A percentile compares a stretch with the other conserved stretches of the same genome.
phyloP scores from a whole-genome alignment of 208 protist genomes.

The Leishmania tropica region DNA sequence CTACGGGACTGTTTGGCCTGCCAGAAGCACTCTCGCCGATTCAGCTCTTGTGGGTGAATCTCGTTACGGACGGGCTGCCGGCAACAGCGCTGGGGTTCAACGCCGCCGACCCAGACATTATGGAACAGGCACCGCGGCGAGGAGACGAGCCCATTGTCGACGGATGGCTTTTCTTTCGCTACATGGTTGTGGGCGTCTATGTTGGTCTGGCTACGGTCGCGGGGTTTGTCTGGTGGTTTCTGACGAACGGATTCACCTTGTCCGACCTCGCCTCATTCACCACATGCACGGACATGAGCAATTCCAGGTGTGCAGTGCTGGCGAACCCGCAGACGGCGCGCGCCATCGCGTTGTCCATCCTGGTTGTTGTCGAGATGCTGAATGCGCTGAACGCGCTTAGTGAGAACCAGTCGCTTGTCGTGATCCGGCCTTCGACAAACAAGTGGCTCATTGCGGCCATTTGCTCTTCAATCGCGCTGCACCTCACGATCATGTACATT shows the following conservation, averaged over 20 bases:
- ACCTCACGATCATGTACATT: slow-evolving; percentile 93
- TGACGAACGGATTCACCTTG: slow-evolving; percentile 78
- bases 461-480: slow-evolving; percentile 79
- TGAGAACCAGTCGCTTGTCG: slow-evolving; percentile 90
- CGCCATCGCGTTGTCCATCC: slow-evolving; percentile 92
- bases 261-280: slow-evolving; percentile 60
- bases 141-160: slow-evolving; percentile 91
- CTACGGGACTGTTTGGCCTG: slow-evolving; percentile 86
- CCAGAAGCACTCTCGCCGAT: slow-evolving; percentile 96
- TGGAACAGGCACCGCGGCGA: slow-evolving; percentile 87
- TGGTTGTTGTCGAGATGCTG: slow-evolving; percentile 96
- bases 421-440: slow-evolving; percentile 71
- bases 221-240: slow-evolving; percentile 87
- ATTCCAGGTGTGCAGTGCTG: slow-evolving; percentile 53
- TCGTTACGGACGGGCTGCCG: slow-evolving; percentile 99
- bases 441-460: slow-evolving; percentile 88
- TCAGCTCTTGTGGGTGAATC: slow-evolving; percentile 98
- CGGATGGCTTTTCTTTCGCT: slow-evolving; percentile 82
- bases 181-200: slow-evolving; percentile 84
- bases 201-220: slow-evolving; percentile 84
- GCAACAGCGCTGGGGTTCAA: slow-evolving; percentile 97
- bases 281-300: slow-evolving; percentile 55
- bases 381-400: slow-evolving; percentile 95
- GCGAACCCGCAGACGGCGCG: slow-evolving; percentile 70
- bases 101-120: slow-evolving; percentile 84